A percentile compares a stretch with the other conserved stretches of the same genome.
Conservation (phyloP, 257 asterid genomes). For the Sherardia arvensis region DNA sequence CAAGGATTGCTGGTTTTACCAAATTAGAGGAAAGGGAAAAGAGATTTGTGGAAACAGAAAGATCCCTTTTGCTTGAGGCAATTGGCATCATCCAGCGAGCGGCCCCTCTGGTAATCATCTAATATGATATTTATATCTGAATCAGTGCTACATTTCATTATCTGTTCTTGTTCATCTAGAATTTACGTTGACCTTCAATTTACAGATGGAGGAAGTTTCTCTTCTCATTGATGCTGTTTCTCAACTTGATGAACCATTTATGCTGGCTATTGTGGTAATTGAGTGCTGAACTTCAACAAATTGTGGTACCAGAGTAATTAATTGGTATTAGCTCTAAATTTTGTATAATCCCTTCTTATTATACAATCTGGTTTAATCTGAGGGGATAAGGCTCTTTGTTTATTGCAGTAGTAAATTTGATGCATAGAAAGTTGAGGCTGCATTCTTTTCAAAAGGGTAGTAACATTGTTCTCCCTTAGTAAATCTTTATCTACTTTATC, state of each 20-base stretch:
- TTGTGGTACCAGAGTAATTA: slow-evolving; percentile 92
- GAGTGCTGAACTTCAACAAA: slow-evolving; percentile 99
- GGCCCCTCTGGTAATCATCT: slow-evolving; percentile 88
- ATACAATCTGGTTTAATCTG: slow-evolving; percentile 25
- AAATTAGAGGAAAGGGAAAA: slow-evolving; percentile 56
- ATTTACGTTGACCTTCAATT: slow-evolving; percentile 23
- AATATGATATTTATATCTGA: slow-evolving; percentile 53
- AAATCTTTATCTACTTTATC: not conserved
- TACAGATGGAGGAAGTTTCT: slow-evolving; percentile 94
- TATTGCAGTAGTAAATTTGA: not conserved
- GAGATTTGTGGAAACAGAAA: slow-evolving; percentile 55
- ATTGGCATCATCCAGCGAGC: slow-evolving; percentile 58
- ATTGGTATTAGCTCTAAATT: slow-evolving; percentile 98
- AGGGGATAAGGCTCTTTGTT: not conserved
- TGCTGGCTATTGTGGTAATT: slow-evolving; percentile 99
- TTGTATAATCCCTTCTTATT: slow-evolving; percentile 45
- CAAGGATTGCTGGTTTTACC: slow-evolving; percentile 42
- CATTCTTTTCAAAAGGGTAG: not conserved
- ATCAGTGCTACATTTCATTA: slow-evolving; percentile 19
- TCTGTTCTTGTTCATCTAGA: slow-evolving; percentile 24
- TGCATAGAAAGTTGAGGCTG: not conserved
- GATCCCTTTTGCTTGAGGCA: slow-evolving; percentile 54
- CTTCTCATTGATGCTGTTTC: slow-evolving; percentile 98
- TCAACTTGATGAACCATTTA: slow-evolving; percentile 92
- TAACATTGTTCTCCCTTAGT: not conserved